Base-by-base conservation (phyloP, 306 rosid genomes). In the Begonia fuchsioides region DNA sequence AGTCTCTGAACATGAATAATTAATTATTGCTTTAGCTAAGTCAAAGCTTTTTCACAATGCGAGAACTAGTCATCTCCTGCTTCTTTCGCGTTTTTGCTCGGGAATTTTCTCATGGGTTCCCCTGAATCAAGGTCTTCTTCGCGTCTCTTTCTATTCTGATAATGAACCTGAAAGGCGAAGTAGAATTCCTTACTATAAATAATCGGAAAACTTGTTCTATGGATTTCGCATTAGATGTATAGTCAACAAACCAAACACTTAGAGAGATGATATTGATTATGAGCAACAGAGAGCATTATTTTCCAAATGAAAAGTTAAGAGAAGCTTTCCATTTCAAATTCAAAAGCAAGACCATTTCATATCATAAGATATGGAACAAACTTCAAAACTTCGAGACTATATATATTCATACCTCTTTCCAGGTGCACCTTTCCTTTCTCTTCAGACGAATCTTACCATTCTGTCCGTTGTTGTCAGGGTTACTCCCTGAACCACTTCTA, bases 381-480 rank as follows among this genome's bases (percentile, higher is more conserved):
- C 14, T 49, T 57, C 54, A 48, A 39, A 56, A 2, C 4, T 43
- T 51, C 2, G 45, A 32, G 43, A 32, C n/a, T 19, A 55, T 8
- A 19, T 49, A 44, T 9, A 50, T 11, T 49, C 26, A 62, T 75
- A 87, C 96, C 96, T 77, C 73, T 67, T 77, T 67, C 50, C 53
- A 78, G 61, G 80, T 82, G 78, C 82, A 71, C 73, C 87, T 75
- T 62, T 87, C 94, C 40, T 71, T 67, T 63, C 83, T 77, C 64
- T 87, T 87, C 67, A 57, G 82, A 38, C 84, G 87, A 61, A 82
- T 79, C 69, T 82, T 82, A 51, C 93, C 81, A 56, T 77, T 80
- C 70, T 72, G 83, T 50, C 83, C 81, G 70, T 84, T 84, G 75
- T 86, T 80, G 49, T 76, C 88, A 54, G 75, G 70, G 75, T 81